Evolutionary conservation across 495 filamentous ascomycete genomes (phyloP), one percentile per base, ranked within the genome.

Genomic region (Baudoinia panamericana): DNA sequence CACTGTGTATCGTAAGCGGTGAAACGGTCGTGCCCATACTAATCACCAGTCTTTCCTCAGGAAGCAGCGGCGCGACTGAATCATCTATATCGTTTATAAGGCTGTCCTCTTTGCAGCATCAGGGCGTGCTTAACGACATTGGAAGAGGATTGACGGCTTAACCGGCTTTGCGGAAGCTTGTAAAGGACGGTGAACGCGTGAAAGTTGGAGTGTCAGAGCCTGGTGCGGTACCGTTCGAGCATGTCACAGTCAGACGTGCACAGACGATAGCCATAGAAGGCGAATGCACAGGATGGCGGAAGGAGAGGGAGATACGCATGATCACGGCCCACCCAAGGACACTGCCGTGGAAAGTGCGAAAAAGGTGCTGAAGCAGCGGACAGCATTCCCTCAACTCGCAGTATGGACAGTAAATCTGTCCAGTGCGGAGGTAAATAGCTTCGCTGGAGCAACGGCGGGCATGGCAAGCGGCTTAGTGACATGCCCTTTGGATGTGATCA

Each of bases 401-500:
- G 54, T 66, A 26, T 61, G 63, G 43, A 65, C 66, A 15, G 66
- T 69, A 38, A 53, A 48, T 15, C 46, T 76, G 4, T 73, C 76
- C 11, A 61, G 65, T 24, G 58, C 59, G 13, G 69, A 61, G 35
- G 61, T 81, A 23, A 66, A 75, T 54, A 70, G 82, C 30, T 66
- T 95, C 29, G 75, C 84, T 26, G 90, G 90, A 30, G 92, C 84
- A 8, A 68, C 78, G 26, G 88, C 86, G 36, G 90, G 90, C 39
- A 80, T 94, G 46, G 82, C 81, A 4, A 93, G 86, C 4, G 90
- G 90, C 6, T 73, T 96, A 28, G 84, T 95, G 48, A 96, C 90
- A 30, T 99, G 90, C 56, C 90, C 90, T 15, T 73, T 99, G 39
- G 90, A 99, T 68, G 90, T 99, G 36, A 96, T 99, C 56, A 99